Evolutionary conservation across 1,139 yeast species (phyloP).

Genomic region (Spathaspora sp.): DNA sequence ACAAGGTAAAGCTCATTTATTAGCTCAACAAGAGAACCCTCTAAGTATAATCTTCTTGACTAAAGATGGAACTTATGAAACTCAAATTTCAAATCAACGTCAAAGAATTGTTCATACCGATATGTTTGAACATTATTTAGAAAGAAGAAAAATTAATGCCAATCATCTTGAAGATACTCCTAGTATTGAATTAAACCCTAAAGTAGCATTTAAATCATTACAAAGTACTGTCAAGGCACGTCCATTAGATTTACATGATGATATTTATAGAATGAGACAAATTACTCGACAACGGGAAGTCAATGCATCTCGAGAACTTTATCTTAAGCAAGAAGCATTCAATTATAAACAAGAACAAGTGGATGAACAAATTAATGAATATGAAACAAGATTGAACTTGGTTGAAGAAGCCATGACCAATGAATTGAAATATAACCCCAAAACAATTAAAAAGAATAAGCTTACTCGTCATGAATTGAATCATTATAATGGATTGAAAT

Average conservation of each 20-base stretch:
- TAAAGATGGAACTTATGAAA: slow-evolving; percentile 30
- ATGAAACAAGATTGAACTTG: slow-evolving; percentile 22
- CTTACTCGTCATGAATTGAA: slow-evolving; percentile 23
- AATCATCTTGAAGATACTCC: slow-evolving; percentile 15
- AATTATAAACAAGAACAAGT: slow-evolving; percentile 23
- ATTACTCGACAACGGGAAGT: slow-evolving; percentile 17
- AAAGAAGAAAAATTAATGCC: slow-evolving; percentile 19
- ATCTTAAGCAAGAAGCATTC: slow-evolving; percentile 20
- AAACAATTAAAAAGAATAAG: slow-evolving; percentile 13
- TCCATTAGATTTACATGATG: slow-evolving; percentile 20
- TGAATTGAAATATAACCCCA: slow-evolving; percentile 23
- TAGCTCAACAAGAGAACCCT: slow-evolving; percentile 40
- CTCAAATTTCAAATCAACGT: slow-evolving; percentile 15
- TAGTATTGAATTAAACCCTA: slow-evolving; percentile 16
- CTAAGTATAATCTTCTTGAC: slow-evolving; percentile 23
- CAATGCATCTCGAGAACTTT: slow-evolving; percentile 20
- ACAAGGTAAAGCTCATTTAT: slow-evolving; percentile 46
- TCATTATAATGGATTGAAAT: slow-evolving; percentile 25
- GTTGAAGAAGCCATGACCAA: slow-evolving; percentile 25
- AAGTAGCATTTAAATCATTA: slow-evolving; percentile 16
- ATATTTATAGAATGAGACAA: slow-evolving; percentile 18
- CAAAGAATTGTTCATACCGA: slow-evolving; percentile 27
- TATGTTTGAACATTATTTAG: slow-evolving; percentile 24
- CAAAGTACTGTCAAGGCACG: slow-evolving; percentile 16
- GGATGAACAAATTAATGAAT: slow-evolving; percentile 26